Evolutionary conservation across 495 filamentous ascomycete genomes (phyloP), one percentile per base, ranked within the genome.

Genomic region (Penicillium verhagenii): DNA sequence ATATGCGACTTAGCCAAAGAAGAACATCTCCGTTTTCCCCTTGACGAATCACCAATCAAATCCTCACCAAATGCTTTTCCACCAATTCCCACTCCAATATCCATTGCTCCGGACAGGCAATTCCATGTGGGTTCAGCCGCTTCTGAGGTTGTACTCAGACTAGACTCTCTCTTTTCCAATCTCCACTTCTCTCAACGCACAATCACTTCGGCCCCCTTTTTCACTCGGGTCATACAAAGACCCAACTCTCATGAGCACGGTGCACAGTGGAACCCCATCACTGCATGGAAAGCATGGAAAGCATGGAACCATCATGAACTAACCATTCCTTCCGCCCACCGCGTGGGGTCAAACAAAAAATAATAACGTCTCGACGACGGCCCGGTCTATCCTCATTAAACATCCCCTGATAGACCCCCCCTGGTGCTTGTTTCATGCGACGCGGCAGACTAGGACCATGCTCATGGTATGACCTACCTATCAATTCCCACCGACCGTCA

Each of bases 31-130:
- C n/a, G n/a, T n/a, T n/a, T n/a, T n/a, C n/a, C n/a, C n/a, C n/a
- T n/a, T n/a, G n/a, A n/a, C n/a, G n/a, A n/a, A n/a, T n/a, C 51
- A 54, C 56, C 51, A 59, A 59, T 59, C 24, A 13, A 58, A n/a
- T 25, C 47, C 25, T 40, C 28, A 40, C 19, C 31, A 35, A 8
- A 35, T 35, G 31, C n/a, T n/a, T 13, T 42, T 42, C 20, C 38
- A 42, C 38, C 38, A 20, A 42, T 42, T 42, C 20, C 38, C 18
- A 39, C n/a, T 6, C 33, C 3, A 35, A 20, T 42, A 21, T n/a
- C n/a, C n/a, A n/a, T n/a, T n/a, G n/a, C n/a, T n/a, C n/a, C n/a
- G n/a, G n/a, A n/a, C 38, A 42, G 18, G 38, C 4, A 42, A 42
- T 21, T 39, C 14, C 28, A 8, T 31, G 28, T 35, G 33, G 33